These are phyloP conservation scores for Coprinellus micaceus DNA, from an alignment of 768 basidiomycete species.

Conservation along the genomic window DNA sequence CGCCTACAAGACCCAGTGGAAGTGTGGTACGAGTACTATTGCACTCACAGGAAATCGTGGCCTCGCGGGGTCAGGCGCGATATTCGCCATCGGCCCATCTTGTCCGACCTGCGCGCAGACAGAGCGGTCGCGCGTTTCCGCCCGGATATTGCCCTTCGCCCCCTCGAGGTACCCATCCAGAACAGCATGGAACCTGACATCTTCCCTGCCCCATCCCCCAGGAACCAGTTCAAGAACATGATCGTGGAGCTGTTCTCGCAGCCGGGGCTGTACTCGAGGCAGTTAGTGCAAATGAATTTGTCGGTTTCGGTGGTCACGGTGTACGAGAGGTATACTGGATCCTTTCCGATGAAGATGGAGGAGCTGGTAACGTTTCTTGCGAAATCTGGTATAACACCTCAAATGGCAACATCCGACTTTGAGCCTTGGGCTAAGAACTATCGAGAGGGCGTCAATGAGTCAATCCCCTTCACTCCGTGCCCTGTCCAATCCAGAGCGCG, in stretches of 20 bases:
- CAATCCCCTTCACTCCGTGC: background rate
- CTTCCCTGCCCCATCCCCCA: background rate
- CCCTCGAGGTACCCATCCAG: background rate
- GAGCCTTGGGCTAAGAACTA: slow-evolving; percentile 24
- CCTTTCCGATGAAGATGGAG: slow-evolving; percentile 28
- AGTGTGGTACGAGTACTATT: slow-evolving; percentile 43
- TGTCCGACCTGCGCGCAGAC: slow-evolving; percentile 44
- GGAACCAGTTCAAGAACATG: slow-evolving; percentile 8
- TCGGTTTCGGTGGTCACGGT: slow-evolving; percentile 29
- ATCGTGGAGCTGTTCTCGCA: slow-evolving; percentile 39
- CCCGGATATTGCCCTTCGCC: slow-evolving; percentile 26
- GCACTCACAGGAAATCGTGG: slow-evolving; percentile 41
- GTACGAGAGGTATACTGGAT: slow-evolving; percentile 29
- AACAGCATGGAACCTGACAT: background rate
- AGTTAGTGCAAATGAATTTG: slow-evolving; percentile 31
- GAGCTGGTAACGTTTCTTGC: slow-evolving; percentile 41
- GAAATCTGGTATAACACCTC: slow-evolving; percentile 34
- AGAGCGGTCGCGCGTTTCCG: slow-evolving; percentile 47
- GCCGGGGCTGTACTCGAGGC: slow-evolving; percentile 36
- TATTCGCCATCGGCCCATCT: slow-evolving; percentile 31
- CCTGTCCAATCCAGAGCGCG: background rate
- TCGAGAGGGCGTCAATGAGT: slow-evolving; percentile 5
- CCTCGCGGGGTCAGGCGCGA: slow-evolving; percentile 45
- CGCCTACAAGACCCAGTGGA: slow-evolving; percentile 45
- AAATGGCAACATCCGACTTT: slow-evolving; percentile 18